These are phyloP conservation scores for Boletellus ananas DNA, from an alignment of 768 basidiomycete species.

Conservation along the genomic window DNA sequence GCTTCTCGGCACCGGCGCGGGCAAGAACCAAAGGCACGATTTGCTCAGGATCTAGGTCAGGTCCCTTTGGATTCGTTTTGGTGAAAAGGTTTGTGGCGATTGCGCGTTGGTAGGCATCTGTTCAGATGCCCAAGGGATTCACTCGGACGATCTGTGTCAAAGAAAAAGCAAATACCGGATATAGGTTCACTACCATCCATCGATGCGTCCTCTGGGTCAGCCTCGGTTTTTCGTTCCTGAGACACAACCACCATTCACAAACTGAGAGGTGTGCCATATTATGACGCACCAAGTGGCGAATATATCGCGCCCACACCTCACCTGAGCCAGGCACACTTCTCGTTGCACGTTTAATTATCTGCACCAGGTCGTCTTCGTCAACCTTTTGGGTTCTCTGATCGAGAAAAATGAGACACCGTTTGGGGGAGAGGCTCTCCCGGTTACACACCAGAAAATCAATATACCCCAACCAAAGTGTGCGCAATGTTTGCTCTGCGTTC, in stretches of 20 bases:
- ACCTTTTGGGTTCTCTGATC: conserved; percentile 34
- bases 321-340: conserved; percentile 75
- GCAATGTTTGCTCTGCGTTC: conserved; percentile 55
- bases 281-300: conserved; percentile 61
- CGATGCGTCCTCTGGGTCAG: conserved; percentile 13
- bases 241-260: background rate
- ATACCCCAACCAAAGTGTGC: conserved; percentile 71
- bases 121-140: conserved; percentile 4
- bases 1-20: conserved; percentile 60
- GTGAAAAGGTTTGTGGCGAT: conserved; percentile 52
- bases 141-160: background rate
- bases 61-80: conserved; percentile 15
- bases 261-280: background rate
- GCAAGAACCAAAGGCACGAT: conserved; percentile 61
- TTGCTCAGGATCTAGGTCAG: conserved; percentile 54
- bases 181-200: conserved; percentile 23
- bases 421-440: background rate
- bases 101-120: conserved; percentile 59
- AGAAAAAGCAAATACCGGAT: conserved; percentile 17
- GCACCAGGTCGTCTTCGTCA: conserved; percentile 39
- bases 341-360: conserved; percentile 52
- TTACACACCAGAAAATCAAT: conserved; percentile 61
- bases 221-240: conserved; percentile 21
- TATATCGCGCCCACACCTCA: conserved; percentile 75
- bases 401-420: background rate